Percentiles rank a stretch among this genome's conserved stretches.
Conservation (phyloP, 2,329 filamentous ascomycete genomes). For the Hymenoscyphus scutula region DNA sequence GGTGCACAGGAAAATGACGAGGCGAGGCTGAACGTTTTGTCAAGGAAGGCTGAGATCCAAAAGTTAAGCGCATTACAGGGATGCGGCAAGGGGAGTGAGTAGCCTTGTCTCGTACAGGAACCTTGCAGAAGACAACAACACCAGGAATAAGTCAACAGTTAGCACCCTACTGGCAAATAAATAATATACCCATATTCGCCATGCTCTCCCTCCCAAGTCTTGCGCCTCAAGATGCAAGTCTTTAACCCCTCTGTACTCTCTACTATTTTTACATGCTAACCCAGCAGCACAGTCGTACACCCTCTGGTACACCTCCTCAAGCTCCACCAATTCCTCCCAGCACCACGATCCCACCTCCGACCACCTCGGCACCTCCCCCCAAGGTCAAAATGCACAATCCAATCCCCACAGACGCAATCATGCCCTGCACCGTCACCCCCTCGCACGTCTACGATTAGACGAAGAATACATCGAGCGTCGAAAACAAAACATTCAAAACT, state of each 20-base stretch:
- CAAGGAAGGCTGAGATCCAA: not conserved
- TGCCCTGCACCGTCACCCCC: conserved; percentile 55
- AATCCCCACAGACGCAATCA: conserved; percentile 40
- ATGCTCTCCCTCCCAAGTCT: conserved; percentile 65
- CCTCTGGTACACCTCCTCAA: conserved; percentile 69
- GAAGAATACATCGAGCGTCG: conserved; percentile 75
- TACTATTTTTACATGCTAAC: conserved; percentile 23
- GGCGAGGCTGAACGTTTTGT: not conserved
- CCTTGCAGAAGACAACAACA: not conserved
- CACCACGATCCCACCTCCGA: conserved; percentile 35
- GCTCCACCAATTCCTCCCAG: conserved; percentile 40
- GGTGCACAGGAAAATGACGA: not conserved
- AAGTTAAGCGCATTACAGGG: not conserved
- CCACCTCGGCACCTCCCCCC: conserved; percentile 14
- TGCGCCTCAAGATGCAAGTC: conserved; percentile 67
- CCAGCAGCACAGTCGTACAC: conserved; percentile 58
- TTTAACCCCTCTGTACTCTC: conserved; percentile 5
- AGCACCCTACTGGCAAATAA: not conserved
- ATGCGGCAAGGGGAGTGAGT: not conserved
- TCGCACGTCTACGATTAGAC: conserved; percentile 70
- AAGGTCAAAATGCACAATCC: conserved; percentile 28
- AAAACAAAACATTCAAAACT: conserved; percentile 78
- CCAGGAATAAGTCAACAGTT: not conserved
- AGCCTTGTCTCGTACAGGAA: not conserved
- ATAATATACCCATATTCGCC: conserved; percentile 8